Conservation (phyloP, 176 grass and related monocot species). For the Paspalum vaginatum region DNA sequence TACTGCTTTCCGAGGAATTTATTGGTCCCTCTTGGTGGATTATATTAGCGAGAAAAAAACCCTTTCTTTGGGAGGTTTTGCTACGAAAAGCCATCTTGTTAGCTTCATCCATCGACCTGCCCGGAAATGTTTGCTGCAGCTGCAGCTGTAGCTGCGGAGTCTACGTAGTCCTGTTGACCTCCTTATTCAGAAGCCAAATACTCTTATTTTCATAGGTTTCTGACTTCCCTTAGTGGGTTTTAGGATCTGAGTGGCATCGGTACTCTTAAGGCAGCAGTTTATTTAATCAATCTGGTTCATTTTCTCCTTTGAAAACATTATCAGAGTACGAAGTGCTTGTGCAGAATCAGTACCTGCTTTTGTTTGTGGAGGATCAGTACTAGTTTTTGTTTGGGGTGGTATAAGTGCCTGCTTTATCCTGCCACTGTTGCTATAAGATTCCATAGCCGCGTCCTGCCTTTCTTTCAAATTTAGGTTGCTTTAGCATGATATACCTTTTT, state of each 20-base stretch:
- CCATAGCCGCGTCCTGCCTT: neutral
- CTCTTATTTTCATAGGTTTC: neutral
- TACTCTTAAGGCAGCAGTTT: neutral
- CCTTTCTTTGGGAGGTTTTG: neutral
- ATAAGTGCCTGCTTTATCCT: constrained; percentile 15
- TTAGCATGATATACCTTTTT: neutral
- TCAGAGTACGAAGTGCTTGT: neutral
- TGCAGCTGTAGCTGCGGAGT: no score
- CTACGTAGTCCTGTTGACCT: neutral
- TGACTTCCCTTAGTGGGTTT: neutral
- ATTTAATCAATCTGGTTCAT: neutral
- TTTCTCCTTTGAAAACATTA: neutral
- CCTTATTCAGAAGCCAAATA: constrained; percentile 10
- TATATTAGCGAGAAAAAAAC: neutral
- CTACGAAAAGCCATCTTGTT: neutral
- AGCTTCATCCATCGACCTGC: constrained; percentile 8
- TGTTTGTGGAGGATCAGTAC: constrained; percentile 19
- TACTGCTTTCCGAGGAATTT: neutral
- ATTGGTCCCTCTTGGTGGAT: neutral
- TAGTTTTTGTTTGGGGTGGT: neutral
- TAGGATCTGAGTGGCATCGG: neutral
- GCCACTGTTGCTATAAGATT: neutral
- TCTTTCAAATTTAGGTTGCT: constrained; percentile 6
- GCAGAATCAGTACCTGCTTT: constrained; percentile 20
- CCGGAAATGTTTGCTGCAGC: no score